Base-by-base conservation (phyloP, 345 rosid species). In the Ailanthus altissimus region DNA sequence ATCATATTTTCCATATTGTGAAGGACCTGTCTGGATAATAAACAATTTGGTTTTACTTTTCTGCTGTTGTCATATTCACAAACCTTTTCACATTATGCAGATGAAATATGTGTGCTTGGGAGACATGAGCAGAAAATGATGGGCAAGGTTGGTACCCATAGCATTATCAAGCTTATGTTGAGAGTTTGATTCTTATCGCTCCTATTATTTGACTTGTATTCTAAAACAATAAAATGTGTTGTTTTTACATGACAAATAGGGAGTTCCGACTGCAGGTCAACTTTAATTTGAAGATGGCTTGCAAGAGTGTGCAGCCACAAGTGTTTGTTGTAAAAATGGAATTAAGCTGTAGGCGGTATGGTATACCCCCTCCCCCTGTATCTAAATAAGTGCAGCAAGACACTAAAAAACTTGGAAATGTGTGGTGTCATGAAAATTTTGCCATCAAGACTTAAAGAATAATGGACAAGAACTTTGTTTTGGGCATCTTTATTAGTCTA, bases 71-170 rank as follows among this genome's bases (percentile, higher is more conserved):
- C 12, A 13, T 51, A 58, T 64, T 75, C 13, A 61, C 21, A 1
- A 26, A 21, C 65, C 68, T 45, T 69, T 79, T 66, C 28, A 59
- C 57, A 26, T 18, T 65, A 58, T 74, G 81, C 97, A 93, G 98
- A 64, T 88, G 70, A 93, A 92, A 77, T 91, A 93, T 74, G 79
- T 96, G 50, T 93, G 98, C 91, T 65, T 93, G 75, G 99, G 97
- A 57, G 92, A 91, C 77, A 90, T 95, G 98, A 92, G 84, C 82
- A 83, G 89, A 78, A 83, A 83, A 38, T 89, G 86, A 88, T 57
- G 71, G 58, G 80, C 75, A 59, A 78, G 83, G 77, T 70, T 23
- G n/a, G 66, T 74, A 15, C 45, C 20, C 25, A 1, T 7, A 42
- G 47, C n/a, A 26, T 69, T 54, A 2, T n/a, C 20, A 36, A 40